Conservation (phyloP, 1,284 basidiomycete genomes). For the Heterobasidion annosum region DNA sequence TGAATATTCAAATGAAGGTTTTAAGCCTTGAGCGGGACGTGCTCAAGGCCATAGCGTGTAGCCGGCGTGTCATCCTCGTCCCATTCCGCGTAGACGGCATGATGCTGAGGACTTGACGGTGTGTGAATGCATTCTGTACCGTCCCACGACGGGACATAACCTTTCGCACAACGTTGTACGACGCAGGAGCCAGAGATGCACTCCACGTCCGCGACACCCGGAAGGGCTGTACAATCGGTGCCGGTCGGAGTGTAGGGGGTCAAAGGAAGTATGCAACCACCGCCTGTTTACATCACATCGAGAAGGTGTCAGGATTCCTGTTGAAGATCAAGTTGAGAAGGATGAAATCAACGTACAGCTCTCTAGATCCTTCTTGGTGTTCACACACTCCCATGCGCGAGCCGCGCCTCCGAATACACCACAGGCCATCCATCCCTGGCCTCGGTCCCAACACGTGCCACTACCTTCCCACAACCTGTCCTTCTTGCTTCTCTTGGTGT, state of each 20-base stretch:
- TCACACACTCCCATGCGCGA: conserved; percentile 37
- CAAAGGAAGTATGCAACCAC: conserved; percentile 36
- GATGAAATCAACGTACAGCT: conserved; percentile 32
- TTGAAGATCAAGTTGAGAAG: background rate
- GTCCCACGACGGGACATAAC: conserved; percentile 25
- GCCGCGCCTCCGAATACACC: conserved; percentile 25
- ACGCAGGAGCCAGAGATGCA: conserved; percentile 36
- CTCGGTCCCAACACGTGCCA: conserved; percentile 7
- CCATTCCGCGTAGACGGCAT: background rate
- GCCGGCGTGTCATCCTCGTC: conserved; percentile 8
- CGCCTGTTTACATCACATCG: conserved; percentile 23
- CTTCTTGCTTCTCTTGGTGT: conserved; percentile 21
- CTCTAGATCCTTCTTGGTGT: conserved; percentile 36
- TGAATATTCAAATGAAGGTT: no score
- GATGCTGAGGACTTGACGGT: background rate
- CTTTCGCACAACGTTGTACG: conserved; percentile 34
- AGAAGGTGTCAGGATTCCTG: background rate
- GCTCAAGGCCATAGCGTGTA: conserved; percentile 15
- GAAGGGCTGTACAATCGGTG: conserved; percentile 40
- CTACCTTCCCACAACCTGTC: conserved; percentile 10
- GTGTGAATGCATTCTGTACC: conserved; percentile 12
- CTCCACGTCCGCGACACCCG: conserved; percentile 37
- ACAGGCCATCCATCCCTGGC: conserved; percentile 28
- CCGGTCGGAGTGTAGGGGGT: conserved; percentile 19
- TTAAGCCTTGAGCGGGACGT: conserved; percentile 13